Percentiles rank a stretch among this genome's conserved stretches.
phyloP scores from a whole-genome alignment of 2,329 filamentous ascomycete species.

The Trichoderma simmonsii region DNA sequence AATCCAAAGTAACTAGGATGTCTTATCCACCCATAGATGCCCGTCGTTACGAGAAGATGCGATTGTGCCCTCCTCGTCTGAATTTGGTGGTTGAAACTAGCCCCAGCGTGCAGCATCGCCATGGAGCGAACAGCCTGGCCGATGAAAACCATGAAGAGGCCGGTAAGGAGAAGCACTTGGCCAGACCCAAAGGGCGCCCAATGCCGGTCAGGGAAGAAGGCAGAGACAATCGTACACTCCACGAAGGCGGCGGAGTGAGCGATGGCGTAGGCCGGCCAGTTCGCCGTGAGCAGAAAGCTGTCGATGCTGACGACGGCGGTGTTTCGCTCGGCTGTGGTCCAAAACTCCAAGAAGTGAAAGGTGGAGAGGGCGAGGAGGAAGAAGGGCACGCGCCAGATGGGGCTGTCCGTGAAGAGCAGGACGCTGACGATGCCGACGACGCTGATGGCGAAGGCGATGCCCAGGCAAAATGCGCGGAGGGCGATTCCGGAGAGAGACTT shows the following conservation, averaged over 20 bases:
- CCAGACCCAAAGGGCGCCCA: conserved; percentile 46
- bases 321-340: conserved; percentile 82
- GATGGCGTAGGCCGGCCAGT: conserved; percentile 79
- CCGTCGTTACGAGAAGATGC: conserved; percentile 78
- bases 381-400: conserved; percentile 61
- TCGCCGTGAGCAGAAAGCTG: conserved; percentile 79
- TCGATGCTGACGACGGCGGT: conserved; percentile 66
- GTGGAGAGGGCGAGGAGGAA: conserved; percentile 67
- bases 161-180: conserved; percentile 48
- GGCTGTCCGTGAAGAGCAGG: conserved; percentile 39
- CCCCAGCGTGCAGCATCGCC: conserved; percentile 86
- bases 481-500: conserved; percentile 61
- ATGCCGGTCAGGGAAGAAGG: conserved; percentile 50
- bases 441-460: conserved; percentile 41
- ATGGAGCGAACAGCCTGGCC: conserved; percentile 75
- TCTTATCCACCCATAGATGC: conserved; percentile 71
- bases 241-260: conserved; percentile 72
- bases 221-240: conserved; percentile 65
- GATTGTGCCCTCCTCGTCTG: conserved; percentile 65
- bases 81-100: conserved; percentile 87
- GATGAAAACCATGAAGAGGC: conserved; percentile 59
- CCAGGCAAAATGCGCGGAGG: conserved; percentile 54
- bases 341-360: conserved; percentile 98
- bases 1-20: conserved; percentile 98
- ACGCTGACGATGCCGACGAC: conserved; percentile 31